Percentiles rank a stretch among this genome's conserved stretches.
These are phyloP conservation scores for Debaryomyces singareniensis DNA, from an alignment of 1,139 yeast species.

Conservation along the genomic window DNA sequence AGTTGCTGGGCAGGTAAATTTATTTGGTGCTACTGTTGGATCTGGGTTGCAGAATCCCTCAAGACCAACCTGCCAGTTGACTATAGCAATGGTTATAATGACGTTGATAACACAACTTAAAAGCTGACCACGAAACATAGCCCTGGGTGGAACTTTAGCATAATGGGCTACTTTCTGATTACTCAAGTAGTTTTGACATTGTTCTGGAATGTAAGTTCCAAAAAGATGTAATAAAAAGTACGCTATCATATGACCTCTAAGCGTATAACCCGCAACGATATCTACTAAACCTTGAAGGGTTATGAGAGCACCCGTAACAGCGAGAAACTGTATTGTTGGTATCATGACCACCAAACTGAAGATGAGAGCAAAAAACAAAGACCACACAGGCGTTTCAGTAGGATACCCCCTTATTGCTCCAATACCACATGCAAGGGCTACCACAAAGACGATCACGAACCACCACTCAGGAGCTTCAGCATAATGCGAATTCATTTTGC, in stretches of 20 bases:
- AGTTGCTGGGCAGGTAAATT: conserved; percentile 44
- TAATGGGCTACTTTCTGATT: conserved; percentile 60
- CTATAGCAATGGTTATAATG: conserved; percentile 45
- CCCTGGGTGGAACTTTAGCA: conserved; percentile 50
- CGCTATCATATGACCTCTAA: conserved; percentile 60
- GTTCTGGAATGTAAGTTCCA: conserved; percentile 55
- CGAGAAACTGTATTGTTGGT: conserved; percentile 42
- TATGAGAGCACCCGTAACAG: conserved; percentile 47
- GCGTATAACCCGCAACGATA: conserved; percentile 53
- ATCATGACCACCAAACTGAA: conserved; percentile 48
- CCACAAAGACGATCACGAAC: conserved; percentile 38
- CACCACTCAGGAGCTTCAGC: conserved; percentile 62
- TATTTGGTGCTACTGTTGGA: conserved; percentile 20
- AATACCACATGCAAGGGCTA: conserved; percentile 43
- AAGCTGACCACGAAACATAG: conserved; percentile 52
- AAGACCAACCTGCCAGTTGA: conserved; percentile 35
- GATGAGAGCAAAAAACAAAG: conserved; percentile 47
- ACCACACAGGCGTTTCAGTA: conserved; percentile 47
- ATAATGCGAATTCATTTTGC: conserved; percentile 45
- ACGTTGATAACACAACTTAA: conserved; percentile 27
- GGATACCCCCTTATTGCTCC: conserved; percentile 39
- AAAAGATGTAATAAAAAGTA: conserved; percentile 52
- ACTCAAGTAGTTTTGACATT: conserved; percentile 50
- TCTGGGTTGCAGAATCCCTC: conserved; percentile 35
- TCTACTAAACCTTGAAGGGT: conserved; percentile 57